A percentile compares a stretch with the other conserved stretches of the same genome.
Evolutionary conservation across 306 rosid genomes (phyloP).

Genomic region (Quercus mongolica): DNA sequence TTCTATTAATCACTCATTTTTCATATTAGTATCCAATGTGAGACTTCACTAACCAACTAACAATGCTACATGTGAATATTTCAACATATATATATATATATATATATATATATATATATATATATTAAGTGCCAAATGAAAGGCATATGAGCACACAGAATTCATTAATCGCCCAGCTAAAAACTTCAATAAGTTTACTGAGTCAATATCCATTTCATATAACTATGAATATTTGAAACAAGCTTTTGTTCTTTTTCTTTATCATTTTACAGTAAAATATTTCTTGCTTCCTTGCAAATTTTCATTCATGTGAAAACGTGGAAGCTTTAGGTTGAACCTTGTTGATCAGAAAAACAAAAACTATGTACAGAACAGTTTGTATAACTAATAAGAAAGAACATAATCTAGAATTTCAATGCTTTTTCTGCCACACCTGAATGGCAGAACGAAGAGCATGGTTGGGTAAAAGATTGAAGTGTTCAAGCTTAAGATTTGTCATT

Average conservation of each 20-base stretch:
- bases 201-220: background rate
- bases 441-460: slow-evolving; percentile 73
- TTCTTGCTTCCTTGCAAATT: background rate
- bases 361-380: background rate
- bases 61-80: no score
- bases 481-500: slow-evolving; percentile 58
- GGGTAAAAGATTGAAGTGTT: slow-evolving; percentile 54
- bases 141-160: no score
- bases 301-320: no score
- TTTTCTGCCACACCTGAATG: slow-evolving; percentile 75
- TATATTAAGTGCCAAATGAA: no score
- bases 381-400: background rate
- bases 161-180: background rate
- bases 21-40: no score
- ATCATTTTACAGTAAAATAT: background rate
- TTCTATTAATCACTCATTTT: no score
- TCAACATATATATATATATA: no score
- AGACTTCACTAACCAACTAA: no score
- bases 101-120: no score
- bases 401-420: slow-evolving; percentile 17
- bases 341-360: background rate
- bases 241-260: background rate
- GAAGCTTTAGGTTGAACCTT: background rate
- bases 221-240: background rate
- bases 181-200: background rate